Conservation (phyloP, 257 asterid genomes). For the Agastache rugosa region DNA sequence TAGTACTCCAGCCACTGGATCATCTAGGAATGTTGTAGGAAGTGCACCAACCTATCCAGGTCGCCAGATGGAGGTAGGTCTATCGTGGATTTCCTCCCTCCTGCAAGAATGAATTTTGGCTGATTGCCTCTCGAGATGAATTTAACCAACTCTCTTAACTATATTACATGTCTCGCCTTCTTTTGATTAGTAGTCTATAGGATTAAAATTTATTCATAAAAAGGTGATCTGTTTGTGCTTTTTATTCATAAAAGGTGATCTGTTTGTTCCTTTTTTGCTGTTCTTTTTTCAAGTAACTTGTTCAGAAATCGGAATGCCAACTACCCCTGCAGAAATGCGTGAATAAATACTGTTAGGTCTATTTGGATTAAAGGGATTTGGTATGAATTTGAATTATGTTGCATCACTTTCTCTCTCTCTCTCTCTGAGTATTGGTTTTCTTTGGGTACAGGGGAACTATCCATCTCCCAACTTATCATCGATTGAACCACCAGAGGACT, state of each 20-base stretch:
- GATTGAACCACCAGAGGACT: constrained; percentile 80
- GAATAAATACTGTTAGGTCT: not conserved
- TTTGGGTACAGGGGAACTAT: constrained; percentile 58
- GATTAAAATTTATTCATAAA: not conserved
- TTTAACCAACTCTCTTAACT: not conserved
- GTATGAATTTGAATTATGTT: not conserved
- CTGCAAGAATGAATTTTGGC: not conserved
- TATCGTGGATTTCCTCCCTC: not conserved
- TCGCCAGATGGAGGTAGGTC: constrained; percentile 67
- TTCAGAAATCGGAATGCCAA: not conserved
- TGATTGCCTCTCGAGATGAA: not conserved
- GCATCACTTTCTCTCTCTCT: not conserved
- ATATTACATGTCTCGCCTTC: not conserved
- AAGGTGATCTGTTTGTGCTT: not conserved
- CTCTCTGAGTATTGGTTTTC: not conserved
- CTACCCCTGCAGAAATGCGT: not conserved
- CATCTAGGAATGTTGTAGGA: constrained; percentile 71
- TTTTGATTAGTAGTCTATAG: not conserved
- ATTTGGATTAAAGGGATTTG: not conserved
- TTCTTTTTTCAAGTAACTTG: not conserved
- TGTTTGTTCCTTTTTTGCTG: not conserved
- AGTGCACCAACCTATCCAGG: constrained; percentile 57
- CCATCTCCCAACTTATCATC: constrained; percentile 53
- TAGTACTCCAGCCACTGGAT: constrained; percentile 58
- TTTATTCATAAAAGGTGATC: not conserved